Conservation (phyloP, 345 rosid species). For the Dipteronia dyeriana region DNA sequence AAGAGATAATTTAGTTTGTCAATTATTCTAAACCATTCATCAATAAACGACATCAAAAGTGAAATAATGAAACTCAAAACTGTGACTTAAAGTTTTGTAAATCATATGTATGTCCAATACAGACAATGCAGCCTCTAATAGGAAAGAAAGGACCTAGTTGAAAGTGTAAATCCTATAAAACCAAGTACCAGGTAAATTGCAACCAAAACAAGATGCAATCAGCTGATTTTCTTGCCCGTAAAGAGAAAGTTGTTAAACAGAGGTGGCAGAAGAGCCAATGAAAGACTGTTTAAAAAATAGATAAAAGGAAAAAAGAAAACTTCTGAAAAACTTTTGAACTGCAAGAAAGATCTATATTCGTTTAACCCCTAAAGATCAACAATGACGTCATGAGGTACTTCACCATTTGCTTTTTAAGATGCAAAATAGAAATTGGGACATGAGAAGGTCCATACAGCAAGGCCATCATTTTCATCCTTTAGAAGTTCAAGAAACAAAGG, state of each 20-base stretch:
- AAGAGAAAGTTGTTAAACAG: not conserved
- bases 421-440: conserved; percentile 2
- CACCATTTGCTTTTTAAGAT: not conserved
- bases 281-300: not conserved
- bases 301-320: not conserved
- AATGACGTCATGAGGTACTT: not conserved
- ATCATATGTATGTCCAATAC: not conserved
- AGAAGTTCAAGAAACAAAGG: conserved; percentile 92
- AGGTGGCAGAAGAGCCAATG: not conserved
- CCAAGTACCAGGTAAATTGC: not conserved
- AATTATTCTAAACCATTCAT: conserved; percentile 4
- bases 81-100: not conserved
- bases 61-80: not conserved
- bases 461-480: conserved; percentile 98
- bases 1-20: conserved; percentile 17
- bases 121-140: not conserved
- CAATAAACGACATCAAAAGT: not conserved
- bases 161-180: not conserved
- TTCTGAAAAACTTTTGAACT: not conserved
- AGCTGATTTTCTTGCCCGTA: not conserved
- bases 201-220: not conserved
- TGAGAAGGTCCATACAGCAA: conserved; percentile 62
- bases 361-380: not conserved
- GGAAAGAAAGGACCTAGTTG: not conserved
- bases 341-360: conserved; percentile 8